phyloP scores from a whole-genome alignment of 208 protist species.

The Leishmania tropica region DNA sequence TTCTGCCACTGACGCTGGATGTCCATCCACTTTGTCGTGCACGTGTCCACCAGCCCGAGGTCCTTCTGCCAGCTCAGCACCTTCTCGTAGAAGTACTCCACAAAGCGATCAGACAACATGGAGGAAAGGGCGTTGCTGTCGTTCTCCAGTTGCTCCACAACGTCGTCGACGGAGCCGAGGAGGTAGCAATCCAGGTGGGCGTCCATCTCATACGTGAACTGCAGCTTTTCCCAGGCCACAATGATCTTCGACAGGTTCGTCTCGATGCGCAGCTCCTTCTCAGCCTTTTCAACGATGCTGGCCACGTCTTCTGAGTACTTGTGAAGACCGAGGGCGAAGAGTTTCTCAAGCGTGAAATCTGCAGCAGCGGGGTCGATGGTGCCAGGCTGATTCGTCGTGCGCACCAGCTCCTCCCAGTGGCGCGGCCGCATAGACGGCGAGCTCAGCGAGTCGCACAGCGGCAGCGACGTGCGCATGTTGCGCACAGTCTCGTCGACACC shows the following conservation, averaged over 20 bases:
- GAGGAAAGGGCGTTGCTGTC: conserved; percentile 96
- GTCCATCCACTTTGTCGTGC: conserved; percentile 95
- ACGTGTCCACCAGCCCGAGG: conserved; percentile 95
- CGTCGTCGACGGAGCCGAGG: conserved; percentile 93
- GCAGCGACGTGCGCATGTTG: conserved; percentile 95
- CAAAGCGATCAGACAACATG: conserved; percentile 96
- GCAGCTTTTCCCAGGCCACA: conserved; percentile 93
- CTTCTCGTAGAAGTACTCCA: conserved; percentile 96
- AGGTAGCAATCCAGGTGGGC: conserved; percentile 88
- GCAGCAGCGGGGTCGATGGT: conserved; percentile 89
- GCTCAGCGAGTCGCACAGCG: conserved; percentile 92
- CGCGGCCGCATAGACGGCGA: conserved; percentile 95
- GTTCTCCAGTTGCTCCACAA: conserved; percentile 96
- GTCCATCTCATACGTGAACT: conserved; percentile 92
- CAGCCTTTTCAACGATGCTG: conserved; percentile 97
- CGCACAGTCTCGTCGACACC: conserved; percentile 94
- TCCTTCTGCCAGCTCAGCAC: conserved; percentile 96
- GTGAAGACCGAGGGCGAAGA: conserved; percentile 96
- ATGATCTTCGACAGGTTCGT: conserved; percentile 96
- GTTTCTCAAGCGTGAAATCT: conserved; percentile 95
- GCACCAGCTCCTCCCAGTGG: conserved; percentile 96
- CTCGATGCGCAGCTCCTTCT: conserved; percentile 98
- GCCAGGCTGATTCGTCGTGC: conserved; percentile 90
- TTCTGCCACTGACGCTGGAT: conserved; percentile 98
- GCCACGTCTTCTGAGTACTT: conserved; percentile 97